Conservation (phyloP, 768 basidiomycete genomes). For the Suillus spraguei region DNA sequence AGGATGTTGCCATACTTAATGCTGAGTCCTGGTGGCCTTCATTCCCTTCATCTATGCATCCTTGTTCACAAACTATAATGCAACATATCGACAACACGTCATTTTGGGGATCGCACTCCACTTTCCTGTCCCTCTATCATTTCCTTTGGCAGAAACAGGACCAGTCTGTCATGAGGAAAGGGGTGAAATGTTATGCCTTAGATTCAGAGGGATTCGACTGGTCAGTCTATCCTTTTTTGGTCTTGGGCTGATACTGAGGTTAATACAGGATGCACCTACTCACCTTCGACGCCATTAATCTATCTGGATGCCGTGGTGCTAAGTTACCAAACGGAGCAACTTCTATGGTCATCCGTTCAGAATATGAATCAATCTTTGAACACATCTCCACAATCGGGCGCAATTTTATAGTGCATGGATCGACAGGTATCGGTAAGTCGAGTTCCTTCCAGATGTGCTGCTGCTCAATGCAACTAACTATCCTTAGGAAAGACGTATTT, state of each 20-base stretch:
- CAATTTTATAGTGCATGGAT: background rate
- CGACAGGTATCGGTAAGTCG: background rate
- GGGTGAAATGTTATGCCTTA: background rate
- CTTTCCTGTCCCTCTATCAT: background rate
- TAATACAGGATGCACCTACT: background rate
- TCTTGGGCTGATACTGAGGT: background rate
- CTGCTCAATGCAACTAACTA: background rate
- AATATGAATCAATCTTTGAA: background rate
- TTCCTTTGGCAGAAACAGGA: constrained; percentile 1
- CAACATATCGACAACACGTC: background rate
- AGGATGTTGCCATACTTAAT: background rate
- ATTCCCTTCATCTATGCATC: background rate
- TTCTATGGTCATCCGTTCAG: constrained; percentile 6
- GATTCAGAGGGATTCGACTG: background rate
- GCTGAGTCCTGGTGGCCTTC: background rate
- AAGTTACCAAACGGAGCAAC: constrained; percentile 2
- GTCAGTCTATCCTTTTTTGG: background rate
- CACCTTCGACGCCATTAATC: background rate
- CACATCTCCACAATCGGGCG: background rate
- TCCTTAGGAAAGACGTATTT: constrained; percentile 5
- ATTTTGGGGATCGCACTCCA: background rate
- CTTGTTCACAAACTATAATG: background rate
- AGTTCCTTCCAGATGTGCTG: background rate
- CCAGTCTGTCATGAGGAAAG: background rate
- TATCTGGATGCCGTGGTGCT: background rate